phyloP scores from a whole-genome alignment of 2,329 filamentous ascomycete genomes.

The Aureobasidium sp. region DNA sequence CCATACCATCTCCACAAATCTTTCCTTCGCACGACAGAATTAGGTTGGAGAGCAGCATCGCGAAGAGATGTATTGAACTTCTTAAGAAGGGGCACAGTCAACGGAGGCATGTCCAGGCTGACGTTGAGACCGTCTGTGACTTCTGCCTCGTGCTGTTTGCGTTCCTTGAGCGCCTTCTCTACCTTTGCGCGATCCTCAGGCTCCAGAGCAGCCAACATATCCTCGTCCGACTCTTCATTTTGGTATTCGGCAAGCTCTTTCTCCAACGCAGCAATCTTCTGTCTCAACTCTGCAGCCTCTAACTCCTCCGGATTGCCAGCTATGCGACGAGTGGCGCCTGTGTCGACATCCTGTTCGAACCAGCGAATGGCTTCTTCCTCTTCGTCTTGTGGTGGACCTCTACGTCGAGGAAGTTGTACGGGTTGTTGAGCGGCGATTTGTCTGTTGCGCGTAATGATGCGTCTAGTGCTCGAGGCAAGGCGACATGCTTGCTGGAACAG shows the following conservation, averaged over 20 bases:
- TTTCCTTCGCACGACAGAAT: background rate
- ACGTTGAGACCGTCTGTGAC: conserved; percentile 14
- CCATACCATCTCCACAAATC: conserved; percentile 30
- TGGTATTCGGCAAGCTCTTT: conserved; percentile 17
- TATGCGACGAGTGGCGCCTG: conserved; percentile 17
- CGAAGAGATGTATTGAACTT: conserved; percentile 16
- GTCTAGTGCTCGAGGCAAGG: conserved; percentile 15
- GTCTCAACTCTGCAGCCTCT: conserved; percentile 18
- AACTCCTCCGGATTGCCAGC: conserved; percentile 18
- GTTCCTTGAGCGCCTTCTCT: conserved; percentile 9
- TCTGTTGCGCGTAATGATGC: background rate
- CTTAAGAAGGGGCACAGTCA: conserved; percentile 16
- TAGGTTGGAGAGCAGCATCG: conserved; percentile 9
- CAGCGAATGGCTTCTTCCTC: conserved; percentile 16
- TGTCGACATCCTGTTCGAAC: conserved; percentile 20
- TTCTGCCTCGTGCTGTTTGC: conserved; percentile 8
- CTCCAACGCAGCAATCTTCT: conserved; percentile 18
- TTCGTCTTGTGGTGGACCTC: background rate
- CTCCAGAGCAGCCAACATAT: conserved; percentile 17
- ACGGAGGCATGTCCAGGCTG: conserved; percentile 13
- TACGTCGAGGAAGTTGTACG: no score
- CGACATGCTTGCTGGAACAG: conserved; percentile 21
- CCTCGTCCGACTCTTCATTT: conserved; percentile 16
- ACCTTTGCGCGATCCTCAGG: conserved; percentile 16
- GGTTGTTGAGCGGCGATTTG: background rate